These are phyloP conservation scores for Vigna mungo DNA, from an alignment of 306 rosid species.

Conservation along the genomic window DNA sequence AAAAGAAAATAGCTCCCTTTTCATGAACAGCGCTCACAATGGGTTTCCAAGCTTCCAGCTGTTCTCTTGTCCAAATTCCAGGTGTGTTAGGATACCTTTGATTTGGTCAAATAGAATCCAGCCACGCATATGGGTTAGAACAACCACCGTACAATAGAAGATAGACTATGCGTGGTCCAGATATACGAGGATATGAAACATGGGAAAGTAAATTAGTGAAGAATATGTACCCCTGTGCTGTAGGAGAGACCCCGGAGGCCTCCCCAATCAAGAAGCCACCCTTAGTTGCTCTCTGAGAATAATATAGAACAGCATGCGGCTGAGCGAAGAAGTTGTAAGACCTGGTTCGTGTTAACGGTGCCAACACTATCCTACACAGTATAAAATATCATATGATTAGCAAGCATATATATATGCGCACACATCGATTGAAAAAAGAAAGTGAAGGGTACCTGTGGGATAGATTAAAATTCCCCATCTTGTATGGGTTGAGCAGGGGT, in stretches of 20 bases:
- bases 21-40: slow-evolving; percentile 59
- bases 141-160: not conserved
- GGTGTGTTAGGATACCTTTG: slow-evolving; percentile 55
- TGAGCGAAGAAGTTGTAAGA: slow-evolving; percentile 57
- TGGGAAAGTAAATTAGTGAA: too few relatives aligned
- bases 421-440: too few relatives aligned
- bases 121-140: too few relatives aligned
- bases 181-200: too few relatives aligned
- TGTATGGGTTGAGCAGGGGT: slow-evolving; percentile 8
- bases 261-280: slow-evolving; percentile 59
- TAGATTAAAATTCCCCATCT: not conserved
- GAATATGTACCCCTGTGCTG: slow-evolving; percentile 52
- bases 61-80: slow-evolving; percentile 58
- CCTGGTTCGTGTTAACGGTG: slow-evolving; percentile 51
- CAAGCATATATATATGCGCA: too few relatives aligned
- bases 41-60: slow-evolving; percentile 63
- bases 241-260: slow-evolving; percentile 57
- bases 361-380: slow-evolving; percentile 44
- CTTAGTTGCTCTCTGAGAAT: slow-evolving; percentile 56
- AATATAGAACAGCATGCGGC: slow-evolving; percentile 53
- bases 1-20: slow-evolving; percentile 56
- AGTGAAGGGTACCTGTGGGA: not conserved
- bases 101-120: not conserved
- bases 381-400: not conserved
- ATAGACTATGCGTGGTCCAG: too few relatives aligned